phyloP scores from a whole-genome alignment of 345 rosid genomes.

The Gossypium bickii region DNA sequence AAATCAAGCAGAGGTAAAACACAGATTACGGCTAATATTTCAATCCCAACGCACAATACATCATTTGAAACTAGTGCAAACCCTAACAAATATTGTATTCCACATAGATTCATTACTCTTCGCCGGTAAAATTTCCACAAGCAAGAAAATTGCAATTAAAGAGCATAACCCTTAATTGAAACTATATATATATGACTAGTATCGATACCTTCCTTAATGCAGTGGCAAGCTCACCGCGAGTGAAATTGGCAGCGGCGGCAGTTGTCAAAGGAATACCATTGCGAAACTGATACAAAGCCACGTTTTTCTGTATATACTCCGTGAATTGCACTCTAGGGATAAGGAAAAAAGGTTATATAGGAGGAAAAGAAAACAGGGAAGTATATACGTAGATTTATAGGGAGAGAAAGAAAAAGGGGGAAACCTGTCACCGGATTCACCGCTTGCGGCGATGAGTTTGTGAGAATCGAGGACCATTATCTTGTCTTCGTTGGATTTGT shows the following conservation, averaged over 20 bases:
- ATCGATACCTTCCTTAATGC: constrained; percentile 79
- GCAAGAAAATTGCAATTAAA: background rate
- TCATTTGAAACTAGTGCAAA: background rate
- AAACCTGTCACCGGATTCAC: constrained; percentile 93
- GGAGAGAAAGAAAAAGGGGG: background rate
- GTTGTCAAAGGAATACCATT: constrained; percentile 93
- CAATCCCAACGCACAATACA: background rate
- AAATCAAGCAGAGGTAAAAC: background rate
- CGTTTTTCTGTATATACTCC: constrained; percentile 95
- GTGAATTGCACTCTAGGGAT: constrained; percentile 80
- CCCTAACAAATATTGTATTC: background rate
- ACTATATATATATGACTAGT: background rate
- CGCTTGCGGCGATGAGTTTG: constrained; percentile 94
- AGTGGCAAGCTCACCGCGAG: constrained; percentile 91
- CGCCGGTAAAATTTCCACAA: background rate
- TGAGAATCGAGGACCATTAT: constrained; percentile 94
- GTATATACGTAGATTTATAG: background rate
- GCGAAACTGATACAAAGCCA: constrained; percentile 80
- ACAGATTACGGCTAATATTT: background rate
- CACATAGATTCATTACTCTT: background rate
- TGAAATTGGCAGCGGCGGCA: constrained; percentile 85
- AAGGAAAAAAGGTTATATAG: background rate
- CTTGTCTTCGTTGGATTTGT: constrained; percentile 94
- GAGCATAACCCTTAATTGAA: background rate
- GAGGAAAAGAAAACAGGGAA: background rate